A percentile compares a stretch with the other conserved stretches of the same genome.
Conservation (phyloP, 179 eudicot species). For the Carnegiea gigantea region DNA sequence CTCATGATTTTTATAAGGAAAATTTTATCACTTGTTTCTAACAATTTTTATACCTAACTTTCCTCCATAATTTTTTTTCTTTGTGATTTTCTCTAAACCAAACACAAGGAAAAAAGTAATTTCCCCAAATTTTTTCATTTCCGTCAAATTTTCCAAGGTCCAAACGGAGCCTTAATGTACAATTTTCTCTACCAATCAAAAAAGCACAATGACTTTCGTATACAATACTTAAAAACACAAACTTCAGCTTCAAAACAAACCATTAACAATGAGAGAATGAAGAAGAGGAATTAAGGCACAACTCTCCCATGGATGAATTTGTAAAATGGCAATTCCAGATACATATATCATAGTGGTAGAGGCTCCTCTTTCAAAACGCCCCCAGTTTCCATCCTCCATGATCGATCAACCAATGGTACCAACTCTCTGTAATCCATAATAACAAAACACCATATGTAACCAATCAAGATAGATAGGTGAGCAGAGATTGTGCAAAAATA, state of each 20-base stretch:
- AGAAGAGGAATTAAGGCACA: constrained; percentile 19
- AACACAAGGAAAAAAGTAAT: too few species aligned
- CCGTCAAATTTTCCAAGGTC: too few species aligned
- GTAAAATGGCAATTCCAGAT: constrained; percentile 10
- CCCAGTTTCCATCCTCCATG: constrained; percentile 95
- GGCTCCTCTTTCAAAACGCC: constrained; percentile 70
- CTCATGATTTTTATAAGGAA: too few species aligned
- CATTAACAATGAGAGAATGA: not conserved
- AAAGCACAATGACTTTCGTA: not conserved
- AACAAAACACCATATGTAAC: constrained; percentile 18
- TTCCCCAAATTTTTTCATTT: too few species aligned
- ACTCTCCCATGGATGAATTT: constrained; percentile 21
- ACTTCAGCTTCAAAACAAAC: not conserved
- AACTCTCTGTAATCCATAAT: constrained; percentile 59
- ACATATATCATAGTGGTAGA: constrained; percentile 45
- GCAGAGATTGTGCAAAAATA: not conserved
- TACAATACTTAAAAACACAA: too few species aligned
- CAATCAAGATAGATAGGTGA: constrained; percentile 8
- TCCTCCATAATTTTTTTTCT: too few species aligned
- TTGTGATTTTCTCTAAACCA: too few species aligned
- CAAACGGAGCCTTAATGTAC: not conserved
- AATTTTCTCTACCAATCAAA: not conserved
- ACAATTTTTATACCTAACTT: too few species aligned
- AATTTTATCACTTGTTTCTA: too few species aligned
- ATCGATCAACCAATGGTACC: constrained; percentile 75